Conservation (phyloP, 2,329 filamentous ascomycete species). For the Pestalotiopsis sp. region DNA sequence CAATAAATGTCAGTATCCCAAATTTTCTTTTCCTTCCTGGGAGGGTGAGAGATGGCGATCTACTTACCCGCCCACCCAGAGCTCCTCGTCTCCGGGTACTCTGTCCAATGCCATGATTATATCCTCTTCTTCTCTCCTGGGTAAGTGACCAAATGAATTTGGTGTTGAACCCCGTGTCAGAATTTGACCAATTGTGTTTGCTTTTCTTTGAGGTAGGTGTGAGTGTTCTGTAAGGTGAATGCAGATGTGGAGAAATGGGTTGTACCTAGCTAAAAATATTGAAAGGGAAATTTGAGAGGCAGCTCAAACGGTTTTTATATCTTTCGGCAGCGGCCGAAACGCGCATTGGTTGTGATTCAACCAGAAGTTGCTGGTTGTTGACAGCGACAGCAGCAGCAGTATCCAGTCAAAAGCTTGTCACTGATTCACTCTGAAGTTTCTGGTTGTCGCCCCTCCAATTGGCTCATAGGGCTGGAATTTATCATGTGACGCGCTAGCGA, state of each 20-base stretch:
- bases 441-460: background rate
- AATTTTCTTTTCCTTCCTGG: background rate
- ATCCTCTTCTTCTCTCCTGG: background rate
- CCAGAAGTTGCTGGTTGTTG: background rate
- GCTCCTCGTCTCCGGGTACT: conserved; percentile 68
- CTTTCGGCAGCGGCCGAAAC: background rate
- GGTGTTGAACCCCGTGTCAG: background rate
- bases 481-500: conserved; percentile 23
- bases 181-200: background rate
- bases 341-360: background rate
- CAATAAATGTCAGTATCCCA: background rate
- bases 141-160: background rate
- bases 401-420: too few species aligned
- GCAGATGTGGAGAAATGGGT: background rate
- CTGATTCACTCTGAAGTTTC: background rate
- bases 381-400: background rate
- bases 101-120: conserved; percentile 62
- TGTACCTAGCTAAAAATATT: background rate
- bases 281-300: background rate
- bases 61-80: conserved; percentile 79
- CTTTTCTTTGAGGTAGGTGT: background rate
- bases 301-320: background rate
- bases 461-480: conserved; percentile 23
- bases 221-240: background rate
- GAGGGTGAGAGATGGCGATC: background rate